Evolutionary conservation across 2,329 filamentous ascomycete species (phyloP).

Genomic region (Phialemoniopsis sp.): DNA sequence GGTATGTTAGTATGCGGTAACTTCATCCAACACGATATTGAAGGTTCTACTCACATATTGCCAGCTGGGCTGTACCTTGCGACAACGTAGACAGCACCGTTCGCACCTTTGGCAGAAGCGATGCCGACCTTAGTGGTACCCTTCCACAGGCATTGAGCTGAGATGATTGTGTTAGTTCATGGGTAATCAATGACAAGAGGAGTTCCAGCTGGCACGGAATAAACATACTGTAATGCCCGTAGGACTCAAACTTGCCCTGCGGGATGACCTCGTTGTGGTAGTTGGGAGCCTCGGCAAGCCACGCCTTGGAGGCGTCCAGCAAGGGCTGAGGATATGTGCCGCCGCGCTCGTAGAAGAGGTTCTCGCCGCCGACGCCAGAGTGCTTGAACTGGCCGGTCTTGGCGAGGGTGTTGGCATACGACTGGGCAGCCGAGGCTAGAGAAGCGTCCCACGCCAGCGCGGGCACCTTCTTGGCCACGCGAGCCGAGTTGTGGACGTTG

Average conservation of each 20-base stretch:
- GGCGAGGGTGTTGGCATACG: conserved; percentile 1
- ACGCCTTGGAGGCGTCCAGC: neutral
- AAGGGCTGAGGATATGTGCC: conserved; percentile 1
- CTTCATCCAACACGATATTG: too few relatives aligned
- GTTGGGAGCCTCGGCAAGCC: conserved; percentile 3
- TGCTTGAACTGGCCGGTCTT: conserved; percentile 1
- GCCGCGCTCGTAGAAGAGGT: conserved; percentile 1
- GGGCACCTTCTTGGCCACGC: neutral
- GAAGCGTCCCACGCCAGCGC: conserved; percentile 1
- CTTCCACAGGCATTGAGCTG: conserved; percentile 4
- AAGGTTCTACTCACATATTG: neutral
- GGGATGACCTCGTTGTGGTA: conserved; percentile 2
- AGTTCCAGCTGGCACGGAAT: neutral
- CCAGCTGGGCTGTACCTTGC: neutral
- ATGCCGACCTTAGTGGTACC: conserved; percentile 40
- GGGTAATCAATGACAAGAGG: too few relatives aligned
- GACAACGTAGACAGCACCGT: conserved; percentile 17
- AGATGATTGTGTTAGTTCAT: conserved; percentile 2
- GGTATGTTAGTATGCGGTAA: too few relatives aligned
- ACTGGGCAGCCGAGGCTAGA: conserved; percentile 3
- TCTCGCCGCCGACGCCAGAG: conserved; percentile 2
- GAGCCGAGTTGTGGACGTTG: conserved; percentile 3
- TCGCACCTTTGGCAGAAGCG: conserved; percentile 60
- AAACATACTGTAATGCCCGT: conserved; percentile 4
- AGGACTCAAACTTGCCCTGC: neutral